These are phyloP conservation scores for Talaromyces piceae DNA, from an alignment of 2,329 filamentous ascomycete species.

Conservation along the genomic window DNA sequence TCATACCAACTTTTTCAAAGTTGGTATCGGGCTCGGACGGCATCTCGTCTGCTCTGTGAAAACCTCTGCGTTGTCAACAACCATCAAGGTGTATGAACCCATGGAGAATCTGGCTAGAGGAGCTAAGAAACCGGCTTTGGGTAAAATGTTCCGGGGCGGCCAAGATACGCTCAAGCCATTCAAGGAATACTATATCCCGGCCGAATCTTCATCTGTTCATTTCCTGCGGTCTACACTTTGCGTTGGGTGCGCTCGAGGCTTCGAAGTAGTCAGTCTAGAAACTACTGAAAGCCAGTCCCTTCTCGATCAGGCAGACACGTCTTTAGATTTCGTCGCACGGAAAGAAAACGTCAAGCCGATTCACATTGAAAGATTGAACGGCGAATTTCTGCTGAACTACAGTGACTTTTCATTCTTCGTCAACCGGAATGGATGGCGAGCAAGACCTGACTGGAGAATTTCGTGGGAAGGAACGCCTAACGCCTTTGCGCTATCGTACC, in stretches of 20 bases:
- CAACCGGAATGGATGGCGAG: constrained; percentile 96
- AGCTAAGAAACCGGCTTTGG: constrained; percentile 90
- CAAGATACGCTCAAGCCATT: constrained; percentile 94
- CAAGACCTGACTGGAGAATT: constrained; percentile 91
- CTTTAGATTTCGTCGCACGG: constrained; percentile 89
- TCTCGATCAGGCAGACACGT: constrained; percentile 94
- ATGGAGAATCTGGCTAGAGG: constrained; percentile 90
- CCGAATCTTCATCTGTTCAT: constrained; percentile 95
- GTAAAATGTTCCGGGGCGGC: constrained; percentile 88
- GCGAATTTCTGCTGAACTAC: constrained; percentile 96
- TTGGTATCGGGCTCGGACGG: constrained; percentile 85
- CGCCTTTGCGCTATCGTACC: constrained; percentile 88
- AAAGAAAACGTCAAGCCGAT: constrained; percentile 93
- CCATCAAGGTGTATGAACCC: constrained; percentile 98
- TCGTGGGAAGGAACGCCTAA: constrained; percentile 94
- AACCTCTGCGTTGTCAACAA: constrained; percentile 84
- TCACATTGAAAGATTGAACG: constrained; percentile 93
- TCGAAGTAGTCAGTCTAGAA: constrained; percentile 93
- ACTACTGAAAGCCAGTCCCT: constrained; percentile 97
- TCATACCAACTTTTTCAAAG: constrained; percentile 98
- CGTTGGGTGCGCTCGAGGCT: constrained; percentile 89
- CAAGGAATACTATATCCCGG: constrained; percentile 94
- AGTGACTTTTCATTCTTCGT: constrained; percentile 99
- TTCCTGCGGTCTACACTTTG: constrained; percentile 96
- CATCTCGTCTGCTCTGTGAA: constrained; percentile 96